Percentiles rank a stretch among this genome's conserved stretches.
phyloP scores from a whole-genome alignment of 2,329 filamentous ascomycete genomes.

The Fusarium burgessii region DNA sequence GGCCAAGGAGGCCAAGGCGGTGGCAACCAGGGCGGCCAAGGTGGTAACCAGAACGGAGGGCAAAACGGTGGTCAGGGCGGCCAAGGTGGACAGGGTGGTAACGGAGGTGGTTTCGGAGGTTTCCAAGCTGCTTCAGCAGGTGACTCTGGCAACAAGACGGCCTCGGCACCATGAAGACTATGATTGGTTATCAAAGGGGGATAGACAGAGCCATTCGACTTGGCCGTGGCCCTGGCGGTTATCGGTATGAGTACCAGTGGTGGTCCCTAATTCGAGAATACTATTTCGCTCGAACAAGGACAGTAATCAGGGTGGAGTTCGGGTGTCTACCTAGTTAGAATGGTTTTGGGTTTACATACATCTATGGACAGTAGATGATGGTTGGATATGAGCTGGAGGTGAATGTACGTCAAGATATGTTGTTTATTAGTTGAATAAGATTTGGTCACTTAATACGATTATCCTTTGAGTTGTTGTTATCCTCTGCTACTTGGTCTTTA shows the following conservation, averaged over 20 bases:
- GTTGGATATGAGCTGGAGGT: constrained; percentile 17
- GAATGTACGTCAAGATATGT: constrained; percentile 24
- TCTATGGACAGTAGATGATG: constrained; percentile 20
- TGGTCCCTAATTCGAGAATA: constrained; percentile 66
- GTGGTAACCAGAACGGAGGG: constrained; percentile 37
- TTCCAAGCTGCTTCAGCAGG: constrained; percentile 34
- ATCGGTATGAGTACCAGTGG: constrained; percentile 58
- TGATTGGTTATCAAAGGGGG: constrained; percentile 41
- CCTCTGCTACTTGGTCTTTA: background rate
- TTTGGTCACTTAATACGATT: constrained; percentile 14
- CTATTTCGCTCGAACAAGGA: constrained; percentile 51
- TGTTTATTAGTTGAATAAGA: constrained; percentile 32
- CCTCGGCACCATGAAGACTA: constrained; percentile 27
- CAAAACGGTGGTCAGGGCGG: constrained; percentile 43
- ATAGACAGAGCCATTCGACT: constrained; percentile 54
- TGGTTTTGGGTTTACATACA: constrained; percentile 23
- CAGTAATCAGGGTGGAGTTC: constrained; percentile 51
- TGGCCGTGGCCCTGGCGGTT: constrained; percentile 64
- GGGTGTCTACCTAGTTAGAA: constrained; percentile 33
- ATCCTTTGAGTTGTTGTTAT: background rate
- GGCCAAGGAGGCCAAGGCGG: constrained; percentile 34
- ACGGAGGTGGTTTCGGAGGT: constrained; percentile 17
- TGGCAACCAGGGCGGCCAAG: constrained; percentile 39
- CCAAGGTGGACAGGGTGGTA: constrained; percentile 30
- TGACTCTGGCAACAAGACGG: constrained; percentile 27